phyloP scores from a whole-genome alignment of 148 eudicot species.

The Cornus suecica region DNA sequence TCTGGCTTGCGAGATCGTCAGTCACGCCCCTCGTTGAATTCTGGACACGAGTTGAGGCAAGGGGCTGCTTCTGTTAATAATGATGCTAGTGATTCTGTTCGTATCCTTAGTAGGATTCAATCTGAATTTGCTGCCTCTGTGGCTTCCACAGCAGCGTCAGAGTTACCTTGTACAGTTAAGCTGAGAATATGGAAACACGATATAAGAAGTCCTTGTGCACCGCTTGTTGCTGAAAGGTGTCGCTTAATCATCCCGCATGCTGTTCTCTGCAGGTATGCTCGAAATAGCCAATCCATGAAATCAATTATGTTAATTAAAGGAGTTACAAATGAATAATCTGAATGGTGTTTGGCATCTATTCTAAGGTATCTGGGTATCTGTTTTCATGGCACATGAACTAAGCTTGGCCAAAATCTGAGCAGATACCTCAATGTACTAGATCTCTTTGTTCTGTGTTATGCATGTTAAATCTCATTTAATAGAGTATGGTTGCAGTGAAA shows the following conservation, averaged over 20 bases:
- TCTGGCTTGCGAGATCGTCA: constrained; percentile 13
- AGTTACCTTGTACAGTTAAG: constrained; percentile 35
- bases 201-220: constrained; percentile 19
- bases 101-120: constrained; percentile 23
- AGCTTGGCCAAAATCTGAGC: neutral
- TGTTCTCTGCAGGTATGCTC: constrained; percentile 31
- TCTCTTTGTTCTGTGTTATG: neutral
- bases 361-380: neutral
- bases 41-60: constrained; percentile 9
- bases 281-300: neutral
- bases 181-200: constrained; percentile 29
- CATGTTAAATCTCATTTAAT: constrained; percentile 5
- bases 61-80: constrained; percentile 2
- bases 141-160: constrained; percentile 24
- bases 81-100: constrained; percentile 5
- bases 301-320: too few relatives aligned
- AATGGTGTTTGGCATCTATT: neutral
- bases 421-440: neutral
- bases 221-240: constrained; percentile 16
- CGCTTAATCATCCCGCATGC: constrained; percentile 30
- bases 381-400: constrained; percentile 9
- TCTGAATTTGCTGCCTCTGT: constrained; percentile 27
- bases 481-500: constrained; percentile 28
- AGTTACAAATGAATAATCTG: too few relatives aligned
- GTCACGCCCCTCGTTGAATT: neutral